Base-by-base conservation (phyloP, 352 stramenopile species). In the Blastocystis sp. region DNA sequence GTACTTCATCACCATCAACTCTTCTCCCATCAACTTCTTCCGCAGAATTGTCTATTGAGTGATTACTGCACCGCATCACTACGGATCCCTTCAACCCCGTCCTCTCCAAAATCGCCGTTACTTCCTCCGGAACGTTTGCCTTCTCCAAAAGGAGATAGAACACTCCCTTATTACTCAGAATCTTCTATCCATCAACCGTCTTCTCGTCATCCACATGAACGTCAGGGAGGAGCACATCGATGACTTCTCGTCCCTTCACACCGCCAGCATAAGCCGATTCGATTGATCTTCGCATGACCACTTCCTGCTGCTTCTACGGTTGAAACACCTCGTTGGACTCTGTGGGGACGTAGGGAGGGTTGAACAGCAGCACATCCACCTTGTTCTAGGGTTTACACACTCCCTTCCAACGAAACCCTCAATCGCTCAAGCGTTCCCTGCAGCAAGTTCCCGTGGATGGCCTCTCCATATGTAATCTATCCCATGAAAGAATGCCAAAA, bases 1-100 rank as follows among this genome's bases (percentile, higher is more conserved):
- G 38, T 43, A 76, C 43, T 76, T 76, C 23, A 76, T 41, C 11
- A 76, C 52, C 65, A 76, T 76, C n/a, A 76, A 41, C 11, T 76
- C 65, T 56, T 76, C 65, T 76, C 65, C 65, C 43, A n/a, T 43
- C 7, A n/a, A 76, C 34, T 76, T n/a, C 43, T 76, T 76, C 21
- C 65, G 10, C 65, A 76, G 34, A 53, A 76, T 38, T 5, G 52
- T 59, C 65, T 76, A 76, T 23, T 28, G 10, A 43, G 28, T 76
- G 23, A 52, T 4, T 23, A 19, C 10, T 28, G 4, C 43, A 59
- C 11, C 23, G 9, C 4, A 28, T 11, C 38, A 23, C 34, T 17
- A 76, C 65, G 4, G 41, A 21, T 76, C 65, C 65, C 52, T 41
- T 76, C 65, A 76, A 38, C 34, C 65, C 65, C 14, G 10, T 76